A percentile compares a stretch with the other conserved stretches of the same genome.
phyloP scores from a whole-genome alignment of 2,329 filamentous ascomycete genomes.

The Pseudogymnoascus destructans region DNA sequence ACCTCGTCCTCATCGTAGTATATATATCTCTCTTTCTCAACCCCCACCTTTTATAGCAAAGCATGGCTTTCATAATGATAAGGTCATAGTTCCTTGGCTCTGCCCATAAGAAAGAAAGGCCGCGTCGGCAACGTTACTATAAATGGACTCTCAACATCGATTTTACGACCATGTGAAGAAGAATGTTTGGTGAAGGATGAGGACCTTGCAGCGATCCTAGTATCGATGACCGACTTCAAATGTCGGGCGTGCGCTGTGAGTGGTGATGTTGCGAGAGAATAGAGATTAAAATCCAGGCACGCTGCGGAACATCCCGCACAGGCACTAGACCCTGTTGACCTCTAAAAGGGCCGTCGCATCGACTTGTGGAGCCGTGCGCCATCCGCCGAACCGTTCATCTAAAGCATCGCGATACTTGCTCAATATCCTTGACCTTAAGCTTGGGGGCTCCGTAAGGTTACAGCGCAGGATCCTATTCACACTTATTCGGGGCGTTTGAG shows the following conservation, averaged over 20 bases:
- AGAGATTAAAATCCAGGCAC: conserved; percentile 5
- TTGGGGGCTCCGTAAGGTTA: background rate
- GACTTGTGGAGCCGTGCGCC: background rate
- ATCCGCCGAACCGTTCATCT: conserved; percentile 1
- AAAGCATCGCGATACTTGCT: background rate
- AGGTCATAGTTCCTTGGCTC: background rate
- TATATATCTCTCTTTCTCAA: background rate
- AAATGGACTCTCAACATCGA: background rate
- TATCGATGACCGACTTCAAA: background rate
- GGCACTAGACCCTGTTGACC: background rate
- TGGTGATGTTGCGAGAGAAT: conserved; percentile 3
- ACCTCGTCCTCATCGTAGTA: background rate
- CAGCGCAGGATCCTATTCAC: background rate
- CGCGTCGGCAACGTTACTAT: conserved; percentile 1
- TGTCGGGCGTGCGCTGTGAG: background rate
- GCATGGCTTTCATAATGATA: background rate
- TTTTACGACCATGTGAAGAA: background rate
- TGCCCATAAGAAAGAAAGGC: background rate
- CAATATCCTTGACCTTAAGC: background rate
- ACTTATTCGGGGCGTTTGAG: background rate
- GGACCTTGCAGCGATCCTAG: background rate
- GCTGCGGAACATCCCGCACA: background rate
- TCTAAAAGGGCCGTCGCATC: background rate
- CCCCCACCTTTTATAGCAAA: background rate
- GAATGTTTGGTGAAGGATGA: background rate